Conservation (phyloP, 148 eudicot genomes). For the Camellia lanceoleosa region DNA sequence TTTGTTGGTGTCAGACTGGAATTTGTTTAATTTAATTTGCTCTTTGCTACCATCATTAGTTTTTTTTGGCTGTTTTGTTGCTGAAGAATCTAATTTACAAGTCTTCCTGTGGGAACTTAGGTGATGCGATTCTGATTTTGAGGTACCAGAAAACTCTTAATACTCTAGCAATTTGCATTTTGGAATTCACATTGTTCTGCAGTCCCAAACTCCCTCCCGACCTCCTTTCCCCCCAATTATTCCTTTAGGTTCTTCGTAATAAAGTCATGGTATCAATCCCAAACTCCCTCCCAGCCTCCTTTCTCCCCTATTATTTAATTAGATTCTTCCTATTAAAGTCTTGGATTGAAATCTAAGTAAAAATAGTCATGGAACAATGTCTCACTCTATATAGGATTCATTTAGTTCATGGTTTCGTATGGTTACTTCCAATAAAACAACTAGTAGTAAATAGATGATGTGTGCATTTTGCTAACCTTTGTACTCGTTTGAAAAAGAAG, state of each 20-base stretch:
- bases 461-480: neutral
- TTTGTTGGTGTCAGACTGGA: neutral
- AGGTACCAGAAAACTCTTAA: neutral
- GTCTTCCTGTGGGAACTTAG: constrained; percentile 2
- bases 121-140: neutral
- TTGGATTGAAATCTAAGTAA: neutral
- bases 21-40: neutral
- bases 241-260: neutral
- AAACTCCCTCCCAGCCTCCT: neutral
- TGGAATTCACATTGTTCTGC: neutral
- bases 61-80: neutral
- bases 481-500: neutral
- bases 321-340: neutral
- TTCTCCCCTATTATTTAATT: neutral
- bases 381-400: neutral
- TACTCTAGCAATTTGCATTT: neutral
- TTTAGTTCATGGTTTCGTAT: neutral
- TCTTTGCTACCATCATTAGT: neutral
- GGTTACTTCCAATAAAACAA: neutral
- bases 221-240: neutral
- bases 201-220: neutral
- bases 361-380: neutral
- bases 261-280: neutral
- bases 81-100: neutral
- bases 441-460: neutral